These are phyloP conservation scores for Chrysochromulina tobinii DNA, from an alignment of 78 protist genomes.

Conservation along the genomic window DNA sequence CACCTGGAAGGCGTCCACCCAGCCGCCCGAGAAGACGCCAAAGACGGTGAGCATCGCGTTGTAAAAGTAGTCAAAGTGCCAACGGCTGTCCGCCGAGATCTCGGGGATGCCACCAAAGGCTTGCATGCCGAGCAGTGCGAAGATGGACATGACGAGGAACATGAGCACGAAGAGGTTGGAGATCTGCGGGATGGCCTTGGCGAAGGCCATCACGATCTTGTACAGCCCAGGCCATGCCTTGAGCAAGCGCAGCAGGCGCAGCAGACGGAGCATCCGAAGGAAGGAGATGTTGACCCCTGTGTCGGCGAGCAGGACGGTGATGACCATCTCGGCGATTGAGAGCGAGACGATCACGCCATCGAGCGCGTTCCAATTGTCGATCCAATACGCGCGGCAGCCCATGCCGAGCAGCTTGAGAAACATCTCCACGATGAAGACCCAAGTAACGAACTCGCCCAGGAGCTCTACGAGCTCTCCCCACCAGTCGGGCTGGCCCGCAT, in stretches of 20 bases:
- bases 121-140: conserved; percentile 19
- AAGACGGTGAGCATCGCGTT: neutral
- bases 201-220: neutral
- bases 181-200: neutral
- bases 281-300: neutral
- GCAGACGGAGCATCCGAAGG: neutral
- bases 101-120: conserved; percentile 41
- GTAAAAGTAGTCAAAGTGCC: neutral
- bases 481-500: neutral
- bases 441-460: neutral
- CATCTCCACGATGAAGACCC: conserved; percentile 33
- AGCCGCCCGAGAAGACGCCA: conserved; percentile 46
- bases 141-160: conserved; percentile 34
- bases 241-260: conserved; percentile 55
- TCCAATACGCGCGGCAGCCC: conserved; percentile 10
- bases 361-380: conserved; percentile 17
- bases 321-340: neutral
- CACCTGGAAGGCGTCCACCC: conserved; percentile 33
- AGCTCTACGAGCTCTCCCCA: neutral
- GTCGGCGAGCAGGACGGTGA: neutral
- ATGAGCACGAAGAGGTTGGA: conserved; percentile 28
- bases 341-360: neutral
- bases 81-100: neutral
- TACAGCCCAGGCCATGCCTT: conserved; percentile 22
- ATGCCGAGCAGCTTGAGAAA: conserved; percentile 13